phyloP scores from a whole-genome alignment of 176 grass and related monocot species.

The Zoysia japonica region DNA sequence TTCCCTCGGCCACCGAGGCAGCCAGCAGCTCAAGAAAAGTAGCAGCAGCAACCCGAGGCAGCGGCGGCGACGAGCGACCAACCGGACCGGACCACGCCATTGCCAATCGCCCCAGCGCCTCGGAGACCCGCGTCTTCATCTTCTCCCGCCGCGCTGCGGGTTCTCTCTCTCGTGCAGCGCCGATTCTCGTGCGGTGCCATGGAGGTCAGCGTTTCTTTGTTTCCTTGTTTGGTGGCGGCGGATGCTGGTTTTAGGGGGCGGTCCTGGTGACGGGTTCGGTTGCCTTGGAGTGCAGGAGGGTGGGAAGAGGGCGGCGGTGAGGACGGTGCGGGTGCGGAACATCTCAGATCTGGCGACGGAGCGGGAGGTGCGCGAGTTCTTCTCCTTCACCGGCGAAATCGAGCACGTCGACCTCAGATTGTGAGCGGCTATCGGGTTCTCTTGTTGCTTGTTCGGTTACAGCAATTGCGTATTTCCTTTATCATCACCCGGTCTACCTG shows the following conservation, averaged over 20 bases:
- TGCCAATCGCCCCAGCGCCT: constrained; percentile 31
- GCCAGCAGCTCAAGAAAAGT: constrained; percentile 50
- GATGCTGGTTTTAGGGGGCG: neutral
- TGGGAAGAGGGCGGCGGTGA: constrained; percentile 35
- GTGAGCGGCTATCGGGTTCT: constrained; percentile 21
- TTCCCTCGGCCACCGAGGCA: constrained; percentile 43
- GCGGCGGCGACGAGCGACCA: constrained; percentile 37
- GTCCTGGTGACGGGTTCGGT: neutral
- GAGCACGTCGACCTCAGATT: constrained; percentile 63
- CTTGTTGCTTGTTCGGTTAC: neutral
- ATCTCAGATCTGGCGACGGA: constrained; percentile 85
- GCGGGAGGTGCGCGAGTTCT: constrained; percentile 84
- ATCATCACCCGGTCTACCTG: neutral
- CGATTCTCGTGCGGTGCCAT: constrained; percentile 32
- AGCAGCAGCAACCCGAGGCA: constrained; percentile 1
- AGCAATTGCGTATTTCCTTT: neutral
- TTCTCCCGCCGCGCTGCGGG: neutral
- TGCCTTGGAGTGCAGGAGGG: constrained; percentile 24
- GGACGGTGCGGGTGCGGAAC: constrained; percentile 71
- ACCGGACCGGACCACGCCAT: constrained; percentile 23
- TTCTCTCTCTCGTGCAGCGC: neutral
- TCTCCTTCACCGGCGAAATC: constrained; percentile 88
- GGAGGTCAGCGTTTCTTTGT: constrained; percentile 43
- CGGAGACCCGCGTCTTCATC: constrained; percentile 4
- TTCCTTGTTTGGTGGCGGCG: neutral